Evolutionary conservation across 2,329 filamentous ascomycete species (phyloP).

Genomic region (Ophiostoma ulmi): DNA sequence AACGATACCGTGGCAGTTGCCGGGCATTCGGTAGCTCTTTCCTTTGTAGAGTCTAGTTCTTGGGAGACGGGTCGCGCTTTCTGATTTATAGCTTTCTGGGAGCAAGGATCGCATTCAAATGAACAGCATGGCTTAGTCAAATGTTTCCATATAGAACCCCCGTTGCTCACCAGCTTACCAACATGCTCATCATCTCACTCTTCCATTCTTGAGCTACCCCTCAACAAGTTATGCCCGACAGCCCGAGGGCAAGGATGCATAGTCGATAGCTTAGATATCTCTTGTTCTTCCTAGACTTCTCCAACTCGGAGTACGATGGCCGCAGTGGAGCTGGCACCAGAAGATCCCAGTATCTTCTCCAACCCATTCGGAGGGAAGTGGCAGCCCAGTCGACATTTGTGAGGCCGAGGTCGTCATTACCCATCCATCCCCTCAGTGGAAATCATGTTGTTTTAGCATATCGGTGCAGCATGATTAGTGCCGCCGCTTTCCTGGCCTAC

Average conservation of each 20-base stretch:
- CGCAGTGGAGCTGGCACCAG: not conserved
- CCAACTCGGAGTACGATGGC: conserved; percentile 1
- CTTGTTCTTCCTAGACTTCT: not conserved
- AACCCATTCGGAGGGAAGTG: not conserved
- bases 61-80: not conserved
- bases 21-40: not conserved
- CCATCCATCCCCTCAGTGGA: not conserved
- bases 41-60: not conserved
- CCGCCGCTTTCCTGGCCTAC: not conserved
- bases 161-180: not conserved
- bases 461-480: not conserved
- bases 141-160: not conserved
- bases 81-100: too few species aligned
- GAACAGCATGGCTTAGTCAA: not conserved
- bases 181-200: conserved; percentile 1
- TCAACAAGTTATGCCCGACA: not conserved
- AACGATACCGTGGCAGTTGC: not conserved
- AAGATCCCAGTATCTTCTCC: not conserved
- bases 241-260: not conserved
- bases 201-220: not conserved
- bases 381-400: not conserved
- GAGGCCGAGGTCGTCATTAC: not conserved
- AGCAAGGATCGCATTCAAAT: not conserved
- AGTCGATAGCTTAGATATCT: not conserved
- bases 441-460: not conserved